Conservation (phyloP, 257 asterid species). For the Penstemon eatonii region DNA sequence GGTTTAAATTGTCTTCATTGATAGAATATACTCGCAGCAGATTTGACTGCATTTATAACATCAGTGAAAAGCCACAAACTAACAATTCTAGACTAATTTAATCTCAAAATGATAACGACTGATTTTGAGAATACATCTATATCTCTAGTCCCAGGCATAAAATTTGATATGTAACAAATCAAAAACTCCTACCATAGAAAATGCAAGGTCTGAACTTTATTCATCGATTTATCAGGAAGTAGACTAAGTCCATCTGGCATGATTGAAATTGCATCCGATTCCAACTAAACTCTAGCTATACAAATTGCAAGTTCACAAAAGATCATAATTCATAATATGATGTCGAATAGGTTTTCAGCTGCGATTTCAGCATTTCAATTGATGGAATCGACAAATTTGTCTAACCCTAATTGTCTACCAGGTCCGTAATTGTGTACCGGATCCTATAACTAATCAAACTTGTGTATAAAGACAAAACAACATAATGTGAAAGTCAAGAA, state of each 20-base stretch:
- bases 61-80: background rate
- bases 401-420: conserved; percentile 9
- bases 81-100: conserved; percentile 6
- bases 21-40: background rate
- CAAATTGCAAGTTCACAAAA: conserved; percentile 5
- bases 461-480: conserved; percentile 5
- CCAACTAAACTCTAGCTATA: conserved; percentile 16
- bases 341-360: background rate
- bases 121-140: background rate
- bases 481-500: conserved; percentile 15
- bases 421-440: background rate
- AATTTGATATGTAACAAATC: background rate
- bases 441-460: conserved; percentile 8
- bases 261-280: background rate
- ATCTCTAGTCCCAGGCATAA: background rate
- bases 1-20: background rate
- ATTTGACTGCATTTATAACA: background rate
- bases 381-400: background rate
- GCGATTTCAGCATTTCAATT: conserved; percentile 5
- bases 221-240: background rate
- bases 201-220: background rate
- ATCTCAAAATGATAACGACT: conserved; percentile 9
- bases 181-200: conserved; percentile 15
- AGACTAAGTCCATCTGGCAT: background rate
- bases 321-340: background rate